These are phyloP conservation scores for Passiflora organensis DNA, from an alignment of 345 rosid genomes.

Conservation along the genomic window DNA sequence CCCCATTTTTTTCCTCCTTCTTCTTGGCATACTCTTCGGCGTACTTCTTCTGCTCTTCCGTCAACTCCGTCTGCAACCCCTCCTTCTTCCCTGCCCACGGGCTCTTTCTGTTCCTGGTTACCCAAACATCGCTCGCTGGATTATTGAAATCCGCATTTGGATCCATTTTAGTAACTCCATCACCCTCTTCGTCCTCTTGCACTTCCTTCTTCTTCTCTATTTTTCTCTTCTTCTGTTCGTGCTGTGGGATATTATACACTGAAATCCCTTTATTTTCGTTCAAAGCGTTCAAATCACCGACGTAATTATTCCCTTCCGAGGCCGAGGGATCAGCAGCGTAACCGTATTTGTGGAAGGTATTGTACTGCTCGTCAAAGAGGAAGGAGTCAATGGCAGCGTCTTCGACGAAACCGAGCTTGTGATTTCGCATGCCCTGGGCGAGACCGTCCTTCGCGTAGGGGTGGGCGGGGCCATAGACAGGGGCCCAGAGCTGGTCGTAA, in stretches of 20 bases:
- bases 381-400: conserved; percentile 83
- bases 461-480: conserved; percentile 76
- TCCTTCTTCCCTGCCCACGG: conserved; percentile 98
- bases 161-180: conserved; percentile 24
- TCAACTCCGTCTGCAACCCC: conserved; percentile 65
- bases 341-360: conserved; percentile 83
- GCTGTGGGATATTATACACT: conserved; percentile 73
- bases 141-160: conserved; percentile 56
- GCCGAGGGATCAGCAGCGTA: conserved; percentile 83
- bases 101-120: conserved; percentile 74
- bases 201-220: conserved; percentile 52
- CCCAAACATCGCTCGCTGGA: conserved; percentile 78
- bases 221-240: conserved; percentile 74
- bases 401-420: conserved; percentile 94
- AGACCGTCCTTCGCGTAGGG: conserved; percentile 94
- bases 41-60: conserved; percentile 96
- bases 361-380: conserved; percentile 85
- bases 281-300: conserved; percentile 77
- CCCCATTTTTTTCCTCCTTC: conserved; percentile 76
- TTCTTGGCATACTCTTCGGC: conserved; percentile 94
- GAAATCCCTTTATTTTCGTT: conserved; percentile 57
- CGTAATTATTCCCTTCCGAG: conserved; percentile 44
- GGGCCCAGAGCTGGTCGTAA: conserved; percentile 91
- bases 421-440: conserved; percentile 94
- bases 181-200: conserved; percentile 30